phyloP scores from a whole-genome alignment of 2,329 filamentous ascomycete species.

The Metarhizium album region DNA sequence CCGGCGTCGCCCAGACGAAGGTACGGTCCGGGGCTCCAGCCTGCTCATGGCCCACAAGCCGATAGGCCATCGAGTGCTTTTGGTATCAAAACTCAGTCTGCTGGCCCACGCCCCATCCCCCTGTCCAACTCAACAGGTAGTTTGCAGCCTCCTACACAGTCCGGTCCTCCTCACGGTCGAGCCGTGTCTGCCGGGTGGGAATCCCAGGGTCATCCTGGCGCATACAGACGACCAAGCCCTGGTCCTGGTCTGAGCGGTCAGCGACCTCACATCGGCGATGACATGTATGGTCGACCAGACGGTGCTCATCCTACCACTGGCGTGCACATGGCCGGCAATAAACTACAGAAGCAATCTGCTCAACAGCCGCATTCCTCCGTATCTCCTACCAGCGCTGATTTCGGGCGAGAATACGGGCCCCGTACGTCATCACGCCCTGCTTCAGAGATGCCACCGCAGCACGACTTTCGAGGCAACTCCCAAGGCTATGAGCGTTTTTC shows the following conservation, averaged over 20 bases:
- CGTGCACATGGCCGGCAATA: slow-evolving; percentile 22
- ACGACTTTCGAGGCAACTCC: slow-evolving; percentile 2
- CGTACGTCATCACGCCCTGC: slow-evolving; percentile 18
- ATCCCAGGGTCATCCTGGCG: slow-evolving; percentile 26
- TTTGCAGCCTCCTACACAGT: slow-evolving; percentile 27
- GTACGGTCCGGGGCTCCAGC: slow-evolving; percentile 36
- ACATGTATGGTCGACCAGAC: slow-evolving; percentile 14
- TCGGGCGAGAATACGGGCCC: slow-evolving; percentile 28
- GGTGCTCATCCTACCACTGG: slow-evolving; percentile 17
- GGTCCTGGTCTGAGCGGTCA: slow-evolving; percentile 13
- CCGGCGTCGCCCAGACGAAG: slow-evolving; percentile 23
- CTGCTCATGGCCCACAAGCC: slow-evolving; percentile 35
- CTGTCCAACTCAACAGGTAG: slow-evolving; percentile 35
- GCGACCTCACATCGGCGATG: slow-evolving; percentile 12
- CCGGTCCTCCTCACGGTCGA: slow-evolving; percentile 27
- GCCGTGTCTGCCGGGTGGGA: slow-evolving; percentile 34
- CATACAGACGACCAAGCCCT: slow-evolving; percentile 31
- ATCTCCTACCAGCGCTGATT: slow-evolving; percentile 15
- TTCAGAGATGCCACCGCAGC: slow-evolving; percentile 13
- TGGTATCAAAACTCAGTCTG: slow-evolving; percentile 37
- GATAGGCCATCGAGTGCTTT: slow-evolving; percentile 42
- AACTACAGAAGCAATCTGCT: slow-evolving; percentile 16
- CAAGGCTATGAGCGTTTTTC: slow-evolving; percentile 19
- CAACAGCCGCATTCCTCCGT: slow-evolving; percentile 5
- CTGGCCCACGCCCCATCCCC: slow-evolving; percentile 25